A percentile compares a stretch with the other conserved stretches of the same genome.
These are phyloP conservation scores for Galerina sulciceps DNA, from an alignment of 768 basidiomycete species.

Conservation along the genomic window DNA sequence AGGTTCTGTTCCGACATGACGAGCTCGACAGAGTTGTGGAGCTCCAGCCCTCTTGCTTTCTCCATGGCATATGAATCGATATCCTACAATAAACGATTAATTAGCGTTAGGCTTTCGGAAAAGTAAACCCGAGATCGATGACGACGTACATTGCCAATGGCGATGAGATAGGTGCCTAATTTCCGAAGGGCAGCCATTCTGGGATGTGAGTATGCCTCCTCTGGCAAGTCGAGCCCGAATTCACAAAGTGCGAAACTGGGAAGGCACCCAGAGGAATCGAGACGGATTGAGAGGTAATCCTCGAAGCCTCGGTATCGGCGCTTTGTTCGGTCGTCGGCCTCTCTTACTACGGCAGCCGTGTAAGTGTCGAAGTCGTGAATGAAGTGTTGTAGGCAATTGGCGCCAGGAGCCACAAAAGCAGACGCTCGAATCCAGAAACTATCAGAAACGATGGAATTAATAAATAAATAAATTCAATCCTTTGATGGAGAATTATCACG, in stretches of 20 bases:
- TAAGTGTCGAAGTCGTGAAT: slow-evolving; percentile 21
- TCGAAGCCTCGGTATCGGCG: slow-evolving; percentile 38
- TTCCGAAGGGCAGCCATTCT: slow-evolving; percentile 33
- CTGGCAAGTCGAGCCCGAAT: slow-evolving; percentile 41
- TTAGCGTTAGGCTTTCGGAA: background rate
- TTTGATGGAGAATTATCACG: slow-evolving; percentile 1
- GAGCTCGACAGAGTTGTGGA: slow-evolving; percentile 51
- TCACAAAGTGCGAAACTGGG: slow-evolving; percentile 45
- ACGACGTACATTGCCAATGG: slow-evolving; percentile 37
- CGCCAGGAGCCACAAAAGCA: slow-evolving; percentile 14
- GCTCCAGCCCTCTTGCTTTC: slow-evolving; percentile 36
- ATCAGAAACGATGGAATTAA: background rate
- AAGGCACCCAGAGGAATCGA: slow-evolving; percentile 43
- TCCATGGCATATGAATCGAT: slow-evolving; percentile 33
- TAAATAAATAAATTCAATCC: slow-evolving; percentile 11
- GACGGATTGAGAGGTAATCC: slow-evolving; percentile 44
- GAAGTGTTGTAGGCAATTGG: slow-evolving; percentile 27
- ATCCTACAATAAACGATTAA: slow-evolving; percentile 15
- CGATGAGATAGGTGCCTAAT: slow-evolving; percentile 37
- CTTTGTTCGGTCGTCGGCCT: slow-evolving; percentile 44
- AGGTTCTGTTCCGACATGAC: slow-evolving; percentile 48
- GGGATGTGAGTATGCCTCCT: slow-evolving; percentile 45
- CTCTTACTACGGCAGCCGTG: slow-evolving; percentile 40
- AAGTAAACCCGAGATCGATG: background rate
- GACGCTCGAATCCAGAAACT: slow-evolving; percentile 33